Evolutionary conservation across 192 early-diverging fungal genomes (phyloP), one percentile per base, ranked within the genome.

Genomic region (Entomortierella beljakovae): DNA sequence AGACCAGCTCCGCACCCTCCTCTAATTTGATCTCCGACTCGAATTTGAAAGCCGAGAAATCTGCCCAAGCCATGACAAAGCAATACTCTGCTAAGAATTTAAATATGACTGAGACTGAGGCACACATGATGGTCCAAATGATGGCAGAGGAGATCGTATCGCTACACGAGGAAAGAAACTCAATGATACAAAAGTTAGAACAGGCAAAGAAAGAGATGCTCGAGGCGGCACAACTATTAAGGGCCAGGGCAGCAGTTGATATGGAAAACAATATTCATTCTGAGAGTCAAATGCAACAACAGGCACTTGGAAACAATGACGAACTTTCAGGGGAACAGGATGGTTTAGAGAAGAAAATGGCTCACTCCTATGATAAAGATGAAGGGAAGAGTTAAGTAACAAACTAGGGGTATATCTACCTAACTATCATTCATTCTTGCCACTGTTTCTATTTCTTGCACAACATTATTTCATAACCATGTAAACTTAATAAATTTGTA

Each of bases 71-170:
- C 3, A 77, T 77, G 73, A 77, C 73, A 16, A 57, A 77, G 55
- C 73, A 66, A 16, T 68, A 77, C 58, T 38, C 65, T 5, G 64
- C 60, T 48, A 77, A 77, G 66, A 77, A 77, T 18, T 23, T 77
- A 22, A 77, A 77, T 55, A 77, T 77, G 66, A 77, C 73, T 0
- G 73, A 77, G 61, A 77, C 73, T 2, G 73, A 77, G 33, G 73
- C 73, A 1, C 73, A 77, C 20, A 31, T 65, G 7, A 77, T 77
- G 73, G 73, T 77, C 7, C 73, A 68, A n/a, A 31, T 77, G 33
- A 63, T 77, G 65, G 73, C 73, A 7, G 60, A 42, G 0, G 73
- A 77, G 49, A 68, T 77, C 51, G 73, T 77, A 15, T 25, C 66
- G 16, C 31, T 77, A 20, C 73, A 77, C 26, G 54, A 63, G 35